Percentiles rank a stretch among this genome's conserved stretches.
These are phyloP conservation scores for Leptographium lundbergii DNA, from an alignment of 2,329 filamentous ascomycete species.

Conservation along the genomic window DNA sequence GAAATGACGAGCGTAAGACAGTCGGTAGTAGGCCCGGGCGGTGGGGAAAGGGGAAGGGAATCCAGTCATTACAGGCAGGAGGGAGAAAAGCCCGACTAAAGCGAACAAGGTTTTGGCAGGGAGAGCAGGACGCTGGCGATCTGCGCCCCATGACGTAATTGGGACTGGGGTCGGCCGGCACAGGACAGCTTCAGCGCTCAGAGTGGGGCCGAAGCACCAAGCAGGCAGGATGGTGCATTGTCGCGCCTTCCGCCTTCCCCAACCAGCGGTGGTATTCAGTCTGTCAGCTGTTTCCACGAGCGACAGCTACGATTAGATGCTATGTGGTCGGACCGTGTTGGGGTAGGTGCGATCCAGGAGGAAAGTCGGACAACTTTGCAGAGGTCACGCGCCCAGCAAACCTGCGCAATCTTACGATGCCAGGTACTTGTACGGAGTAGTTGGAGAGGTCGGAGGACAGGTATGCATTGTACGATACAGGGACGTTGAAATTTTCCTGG, in stretches of 20 bases:
- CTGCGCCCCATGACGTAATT: slow-evolving; percentile 11
- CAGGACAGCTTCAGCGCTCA: background rate
- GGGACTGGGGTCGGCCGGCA: background rate
- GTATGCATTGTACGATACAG: no score
- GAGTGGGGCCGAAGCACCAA: background rate
- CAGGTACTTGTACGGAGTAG: no score
- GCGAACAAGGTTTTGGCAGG: slow-evolving; percentile 1
- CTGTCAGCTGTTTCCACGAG: background rate
- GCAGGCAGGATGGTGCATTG: background rate
- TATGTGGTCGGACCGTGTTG: background rate
- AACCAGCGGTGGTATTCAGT: background rate
- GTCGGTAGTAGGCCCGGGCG: background rate
- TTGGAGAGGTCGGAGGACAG: no score
- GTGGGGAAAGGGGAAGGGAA: background rate
- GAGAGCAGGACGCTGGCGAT: slow-evolving; percentile 4
- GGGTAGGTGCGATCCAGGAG: background rate
- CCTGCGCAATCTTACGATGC: background rate
- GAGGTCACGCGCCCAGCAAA: background rate
- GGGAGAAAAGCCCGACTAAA: background rate
- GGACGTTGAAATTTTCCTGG: no score
- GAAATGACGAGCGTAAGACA: background rate
- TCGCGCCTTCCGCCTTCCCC: background rate
- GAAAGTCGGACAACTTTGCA: background rate
- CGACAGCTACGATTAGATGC: background rate
- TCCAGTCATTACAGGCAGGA: background rate